Evolutionary conservation across 257 asterid genomes (phyloP), one percentile per base, ranked within the genome.

Genomic region (Petunia axillaris): DNA sequence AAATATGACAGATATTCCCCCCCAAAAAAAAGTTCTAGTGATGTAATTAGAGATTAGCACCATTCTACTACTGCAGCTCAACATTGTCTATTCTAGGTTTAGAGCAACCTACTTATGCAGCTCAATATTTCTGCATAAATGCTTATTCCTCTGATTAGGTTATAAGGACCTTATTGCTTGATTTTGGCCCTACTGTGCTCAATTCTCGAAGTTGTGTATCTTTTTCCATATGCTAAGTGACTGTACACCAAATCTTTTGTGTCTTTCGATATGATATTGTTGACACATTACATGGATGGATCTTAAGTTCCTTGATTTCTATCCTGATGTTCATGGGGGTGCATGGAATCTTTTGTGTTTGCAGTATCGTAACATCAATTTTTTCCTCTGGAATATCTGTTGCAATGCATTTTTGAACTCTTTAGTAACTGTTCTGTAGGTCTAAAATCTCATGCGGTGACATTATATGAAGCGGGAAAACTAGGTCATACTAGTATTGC

Each of bases 391-490:
- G 57, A 63, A 53, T 39, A 60, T 44, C 58, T n/a, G 76, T 44
- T 35, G 62, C 39, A 41, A n/a, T 43, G 75, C 39, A 67, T 50
- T 48, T 25, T 73, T 50, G 62, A 73, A 73, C 13, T 73, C 63
- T 36, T 13, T 11, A 10, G 60, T 48, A 73, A 73, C 78, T 2
- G 48, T 52, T 52, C 81, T 77, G 58, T 93, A 96, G 99, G 99
- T 85, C 88, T 96, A 73, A 96, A 96, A 85, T 92, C 97, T 81
- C 99, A 96, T 86, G 99, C 99, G 52, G 98, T 96, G 85, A 96
- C 97, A 74, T 87, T 96, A 78, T 96, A 96, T 83, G 99, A 96
- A 89, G 99, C 99, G 35, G 99, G 99, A 68, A 96, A 96, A 86
- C 92, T 96, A 48, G 97, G 97, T 80, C 90, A 92, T 89, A 92